Conservation (phyloP, 371 early-diverging fungal genomes). For the Parasitella parasitica region DNA sequence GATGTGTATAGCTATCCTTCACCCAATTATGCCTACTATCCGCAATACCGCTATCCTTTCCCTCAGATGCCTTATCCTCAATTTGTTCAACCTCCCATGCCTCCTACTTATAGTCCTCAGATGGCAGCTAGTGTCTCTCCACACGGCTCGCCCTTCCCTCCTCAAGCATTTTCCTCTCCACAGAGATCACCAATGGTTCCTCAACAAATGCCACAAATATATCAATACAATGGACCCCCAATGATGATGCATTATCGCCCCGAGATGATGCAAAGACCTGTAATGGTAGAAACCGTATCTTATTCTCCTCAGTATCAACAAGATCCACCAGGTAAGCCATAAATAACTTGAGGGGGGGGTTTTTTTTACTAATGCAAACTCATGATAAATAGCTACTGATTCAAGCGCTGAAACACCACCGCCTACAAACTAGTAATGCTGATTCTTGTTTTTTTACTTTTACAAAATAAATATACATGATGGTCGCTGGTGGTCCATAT, state of each 20-base stretch:
- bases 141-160: conserved; percentile 46
- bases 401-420: conserved; percentile 4
- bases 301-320: conserved; percentile 26
- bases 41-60: conserved; percentile 49
- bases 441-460: neutral
- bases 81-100: conserved; percentile 47
- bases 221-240: conserved; percentile 53
- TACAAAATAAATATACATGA: neutral
- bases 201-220: conserved; percentile 50
- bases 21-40: conserved; percentile 49
- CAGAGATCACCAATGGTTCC: conserved; percentile 53
- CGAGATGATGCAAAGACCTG: conserved; percentile 47
- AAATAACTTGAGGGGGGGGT: no score
- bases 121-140: conserved; percentile 47
- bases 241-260: conserved; percentile 59
- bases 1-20: conserved; percentile 39
- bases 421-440: neutral
- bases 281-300: conserved; percentile 32
- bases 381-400: neutral
- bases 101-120: conserved; percentile 47
- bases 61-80: conserved; percentile 49
- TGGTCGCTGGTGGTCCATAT: no score
- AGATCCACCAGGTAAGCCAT: conserved; percentile 4
- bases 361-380: neutral
- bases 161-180: conserved; percentile 48